phyloP scores from a whole-genome alignment of 106 monocot species.

The Apostasia shenzhenica region DNA sequence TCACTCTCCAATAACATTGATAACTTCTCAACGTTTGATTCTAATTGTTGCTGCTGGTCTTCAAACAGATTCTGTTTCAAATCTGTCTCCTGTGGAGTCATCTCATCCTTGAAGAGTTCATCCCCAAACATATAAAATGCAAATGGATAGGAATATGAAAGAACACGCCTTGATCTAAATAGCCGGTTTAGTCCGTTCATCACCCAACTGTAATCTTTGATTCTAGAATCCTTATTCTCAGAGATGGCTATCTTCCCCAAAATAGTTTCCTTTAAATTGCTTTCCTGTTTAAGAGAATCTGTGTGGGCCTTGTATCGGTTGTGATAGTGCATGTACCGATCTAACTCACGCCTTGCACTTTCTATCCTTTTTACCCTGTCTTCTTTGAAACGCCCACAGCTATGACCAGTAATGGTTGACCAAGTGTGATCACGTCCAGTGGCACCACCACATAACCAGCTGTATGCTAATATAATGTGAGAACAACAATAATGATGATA shows the following conservation, averaged over 20 bases:
- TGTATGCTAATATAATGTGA: slow-evolving; percentile 12
- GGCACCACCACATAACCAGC: slow-evolving; percentile 92
- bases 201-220: slow-evolving; percentile 77
- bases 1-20: slow-evolving; percentile 64
- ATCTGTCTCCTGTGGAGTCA: slow-evolving; percentile 67
- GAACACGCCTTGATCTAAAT: slow-evolving; percentile 76
- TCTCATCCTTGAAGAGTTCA: slow-evolving; percentile 90
- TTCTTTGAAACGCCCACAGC: slow-evolving; percentile 85
- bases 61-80: slow-evolving; percentile 86
- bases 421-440: slow-evolving; percentile 89
- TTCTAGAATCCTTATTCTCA: slow-evolving; percentile 62
- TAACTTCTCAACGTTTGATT: slow-evolving; percentile 78
- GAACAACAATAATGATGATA: too few relatives aligned
- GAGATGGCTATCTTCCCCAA: slow-evolving; percentile 55
- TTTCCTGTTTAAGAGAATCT: slow-evolving; percentile 82
- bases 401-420: slow-evolving; percentile 73
- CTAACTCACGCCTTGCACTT: slow-evolving; percentile 62
- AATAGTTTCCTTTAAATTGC: slow-evolving; percentile 58
- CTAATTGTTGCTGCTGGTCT: slow-evolving; percentile 91
- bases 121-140: slow-evolving; percentile 96
- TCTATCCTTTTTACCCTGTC: slow-evolving; percentile 42
- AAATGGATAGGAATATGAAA: slow-evolving; percentile 91
- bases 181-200: slow-evolving; percentile 63
- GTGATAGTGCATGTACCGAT: slow-evolving; percentile 83
- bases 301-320: slow-evolving; percentile 84